These are phyloP conservation scores for Amanita muscaria DNA, from an alignment of 768 basidiomycete species.

Conservation along the genomic window DNA sequence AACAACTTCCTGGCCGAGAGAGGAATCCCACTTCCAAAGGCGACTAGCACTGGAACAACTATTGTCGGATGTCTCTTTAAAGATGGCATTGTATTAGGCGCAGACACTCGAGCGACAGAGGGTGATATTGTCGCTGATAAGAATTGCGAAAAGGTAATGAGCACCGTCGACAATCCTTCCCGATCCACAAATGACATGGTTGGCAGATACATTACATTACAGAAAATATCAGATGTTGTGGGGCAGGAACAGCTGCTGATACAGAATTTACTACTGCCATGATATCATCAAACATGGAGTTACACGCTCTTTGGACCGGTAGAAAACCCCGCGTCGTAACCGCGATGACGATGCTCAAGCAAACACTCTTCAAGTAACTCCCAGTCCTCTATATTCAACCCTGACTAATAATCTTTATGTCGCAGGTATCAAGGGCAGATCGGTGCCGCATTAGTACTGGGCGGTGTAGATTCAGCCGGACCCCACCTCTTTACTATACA, in stretches of 20 bases:
- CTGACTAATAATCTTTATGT: background rate
- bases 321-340: constrained; percentile 91
- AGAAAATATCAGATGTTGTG: constrained; percentile 93
- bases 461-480: constrained; percentile 92
- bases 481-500: constrained; percentile 93
- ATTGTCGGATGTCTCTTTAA: constrained; percentile 95
- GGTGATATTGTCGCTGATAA: constrained; percentile 96
- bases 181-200: background rate
- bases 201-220: constrained; percentile 82
- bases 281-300: constrained; percentile 93
- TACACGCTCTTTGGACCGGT: constrained; percentile 86
- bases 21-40: constrained; percentile 70
- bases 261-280: constrained; percentile 92
- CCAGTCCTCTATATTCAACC: background rate
- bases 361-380: constrained; percentile 80
- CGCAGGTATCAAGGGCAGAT: constrained; percentile 85
- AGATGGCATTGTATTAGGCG: constrained; percentile 90
- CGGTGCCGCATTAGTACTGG: constrained; percentile 93
- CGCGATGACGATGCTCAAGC: constrained; percentile 98
- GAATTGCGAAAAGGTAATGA: constrained; percentile 94
- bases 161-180: background rate
- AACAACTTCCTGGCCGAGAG: constrained; percentile 66
- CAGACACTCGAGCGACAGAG: constrained; percentile 93
- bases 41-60: constrained; percentile 91
- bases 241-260: constrained; percentile 98